Conservation (phyloP, 768 basidiomycete species). For the Epithele typhae region DNA sequence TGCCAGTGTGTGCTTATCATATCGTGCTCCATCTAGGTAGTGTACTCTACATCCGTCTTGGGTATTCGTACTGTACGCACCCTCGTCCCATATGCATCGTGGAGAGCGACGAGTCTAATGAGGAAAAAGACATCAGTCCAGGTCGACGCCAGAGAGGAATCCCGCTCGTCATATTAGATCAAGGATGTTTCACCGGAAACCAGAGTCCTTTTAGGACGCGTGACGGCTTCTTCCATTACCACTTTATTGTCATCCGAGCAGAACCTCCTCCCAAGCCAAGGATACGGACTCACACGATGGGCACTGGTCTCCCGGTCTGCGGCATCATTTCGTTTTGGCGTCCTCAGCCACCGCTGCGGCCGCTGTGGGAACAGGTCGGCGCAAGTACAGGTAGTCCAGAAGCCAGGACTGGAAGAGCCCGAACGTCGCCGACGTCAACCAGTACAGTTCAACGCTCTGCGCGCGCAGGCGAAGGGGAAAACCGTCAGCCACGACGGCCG, state of each 20-base stretch:
- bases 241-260: constrained; percentile 62
- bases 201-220: constrained; percentile 29
- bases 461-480: neutral
- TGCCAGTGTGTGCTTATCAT: neutral
- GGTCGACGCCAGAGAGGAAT: neutral
- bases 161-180: constrained; percentile 85
- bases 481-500: neutral
- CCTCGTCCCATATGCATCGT: neutral
- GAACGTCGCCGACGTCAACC: constrained; percentile 73
- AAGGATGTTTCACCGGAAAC: constrained; percentile 65
- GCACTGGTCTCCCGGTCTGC: too few relatives aligned
- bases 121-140: neutral
- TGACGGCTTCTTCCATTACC: constrained; percentile 69
- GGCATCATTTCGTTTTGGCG: too few relatives aligned
- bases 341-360: too few relatives aligned
- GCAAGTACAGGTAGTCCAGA: constrained; percentile 59
- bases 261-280: neutral
- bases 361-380: too few relatives aligned
- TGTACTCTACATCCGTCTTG: constrained; percentile 7
- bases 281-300: neutral
- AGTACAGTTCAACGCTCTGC: constrained; percentile 69
- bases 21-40: constrained; percentile 3
- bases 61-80: constrained; percentile 11
- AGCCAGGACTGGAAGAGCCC: constrained; percentile 73
- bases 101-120: constrained; percentile 3